phyloP scores from a whole-genome alignment of 805 yeast genomes.

The Zygosaccharomyces lentus region DNA sequence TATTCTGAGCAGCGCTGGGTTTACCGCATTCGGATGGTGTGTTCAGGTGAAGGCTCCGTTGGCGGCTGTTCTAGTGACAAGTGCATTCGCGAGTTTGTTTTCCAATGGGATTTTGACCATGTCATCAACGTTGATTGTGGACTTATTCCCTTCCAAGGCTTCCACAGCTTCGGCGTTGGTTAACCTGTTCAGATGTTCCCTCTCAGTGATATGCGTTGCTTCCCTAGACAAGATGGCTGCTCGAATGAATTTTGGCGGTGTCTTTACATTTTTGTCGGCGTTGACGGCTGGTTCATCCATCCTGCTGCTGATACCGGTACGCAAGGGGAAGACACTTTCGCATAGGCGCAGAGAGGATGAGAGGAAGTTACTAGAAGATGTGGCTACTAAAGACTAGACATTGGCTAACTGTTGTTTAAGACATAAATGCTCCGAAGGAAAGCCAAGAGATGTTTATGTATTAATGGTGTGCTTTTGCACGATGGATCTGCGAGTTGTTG shows the following conservation, averaged over 20 bases:
- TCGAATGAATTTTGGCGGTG: constrained; percentile 65
- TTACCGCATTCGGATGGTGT: constrained; percentile 70
- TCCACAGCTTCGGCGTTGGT: constrained; percentile 72
- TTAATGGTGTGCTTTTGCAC: background rate
- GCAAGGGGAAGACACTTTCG: constrained; percentile 32
- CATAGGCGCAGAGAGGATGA: constrained; percentile 21
- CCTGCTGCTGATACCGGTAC: constrained; percentile 28
- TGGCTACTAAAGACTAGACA: no score
- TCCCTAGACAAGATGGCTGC: constrained; percentile 57
- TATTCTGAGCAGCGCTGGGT: constrained; percentile 37
- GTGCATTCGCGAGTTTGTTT: constrained; percentile 55
- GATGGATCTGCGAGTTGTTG: background rate
- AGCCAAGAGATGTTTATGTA: background rate
- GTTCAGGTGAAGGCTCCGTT: constrained; percentile 45
- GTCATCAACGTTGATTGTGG: constrained; percentile 65
- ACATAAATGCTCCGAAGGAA: background rate
- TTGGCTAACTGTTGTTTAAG: background rate
- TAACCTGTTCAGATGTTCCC: constrained; percentile 66
- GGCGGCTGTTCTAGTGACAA: constrained; percentile 55
- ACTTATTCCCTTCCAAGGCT: constrained; percentile 62
- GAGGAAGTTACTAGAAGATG: constrained; percentile 2
- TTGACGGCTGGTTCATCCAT: constrained; percentile 35
- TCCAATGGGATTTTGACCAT: constrained; percentile 55
- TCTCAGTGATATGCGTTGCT: constrained; percentile 67
- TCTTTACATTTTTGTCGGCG: constrained; percentile 67